A percentile compares a stretch with the other conserved stretches of the same genome.
phyloP scores from a whole-genome alignment of 768 basidiomycete genomes.

The Panaeolus papilionaceus region DNA sequence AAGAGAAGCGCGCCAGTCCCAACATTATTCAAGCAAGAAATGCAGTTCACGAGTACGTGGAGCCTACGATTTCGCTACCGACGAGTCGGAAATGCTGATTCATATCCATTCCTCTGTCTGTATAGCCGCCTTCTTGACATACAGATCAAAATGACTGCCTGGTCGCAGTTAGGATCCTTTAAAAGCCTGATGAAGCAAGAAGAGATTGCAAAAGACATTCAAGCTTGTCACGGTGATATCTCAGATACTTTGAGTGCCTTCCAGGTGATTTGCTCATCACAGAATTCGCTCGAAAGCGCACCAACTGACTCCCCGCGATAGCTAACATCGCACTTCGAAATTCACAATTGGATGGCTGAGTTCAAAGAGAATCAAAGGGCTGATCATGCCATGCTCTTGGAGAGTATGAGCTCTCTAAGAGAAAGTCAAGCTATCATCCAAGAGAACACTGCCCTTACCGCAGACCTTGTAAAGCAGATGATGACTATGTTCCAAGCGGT shows the following conservation, averaged over 20 bases:
- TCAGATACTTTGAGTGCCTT: slow-evolving; percentile 53
- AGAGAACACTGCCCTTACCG: slow-evolving; percentile 37
- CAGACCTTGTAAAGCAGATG: slow-evolving; percentile 43
- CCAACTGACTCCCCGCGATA: slow-evolving; percentile 23
- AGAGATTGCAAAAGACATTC: slow-evolving; percentile 50
- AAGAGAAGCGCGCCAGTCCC: slow-evolving; percentile 36
- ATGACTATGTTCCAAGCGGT: slow-evolving; percentile 61
- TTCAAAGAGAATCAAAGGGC: slow-evolving; percentile 42
- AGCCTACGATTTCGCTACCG: neutral
- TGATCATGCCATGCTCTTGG: slow-evolving; percentile 52
- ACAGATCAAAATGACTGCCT: slow-evolving; percentile 46
- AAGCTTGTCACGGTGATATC: slow-evolving; percentile 50
- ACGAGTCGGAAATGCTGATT: slow-evolving; percentile 3
- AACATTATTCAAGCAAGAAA: slow-evolving; percentile 40
- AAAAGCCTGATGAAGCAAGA: slow-evolving; percentile 53
- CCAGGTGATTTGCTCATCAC: slow-evolving; percentile 39
- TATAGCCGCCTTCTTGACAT: slow-evolving; percentile 36
- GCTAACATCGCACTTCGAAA: slow-evolving; percentile 53
- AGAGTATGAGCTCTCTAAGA: slow-evolving; percentile 49
- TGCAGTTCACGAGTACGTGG: slow-evolving; percentile 33
- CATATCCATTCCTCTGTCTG: neutral
- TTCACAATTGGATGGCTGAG: slow-evolving; percentile 54
- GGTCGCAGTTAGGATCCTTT: slow-evolving; percentile 45
- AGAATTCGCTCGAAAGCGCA: neutral
- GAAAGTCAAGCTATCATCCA: slow-evolving; percentile 44